A percentile compares a stretch with the other conserved stretches of the same genome.
Evolutionary conservation across 352 stramenopile genomes (phyloP).

Genomic region (Globisporangium cystogenes): DNA sequence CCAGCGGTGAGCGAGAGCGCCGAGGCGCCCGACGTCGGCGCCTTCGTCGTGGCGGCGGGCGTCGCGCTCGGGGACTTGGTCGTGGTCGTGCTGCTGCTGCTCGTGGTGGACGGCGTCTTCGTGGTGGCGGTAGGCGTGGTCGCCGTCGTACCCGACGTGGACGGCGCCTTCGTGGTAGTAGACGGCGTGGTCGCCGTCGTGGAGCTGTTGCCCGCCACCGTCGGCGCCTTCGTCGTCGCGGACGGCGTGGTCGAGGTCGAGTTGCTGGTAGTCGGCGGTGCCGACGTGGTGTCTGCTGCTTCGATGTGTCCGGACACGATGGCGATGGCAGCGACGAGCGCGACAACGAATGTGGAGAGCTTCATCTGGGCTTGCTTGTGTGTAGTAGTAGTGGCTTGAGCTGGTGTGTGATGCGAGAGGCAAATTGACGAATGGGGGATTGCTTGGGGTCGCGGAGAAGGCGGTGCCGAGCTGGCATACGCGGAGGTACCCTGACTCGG

Average conservation of each 20-base stretch:
- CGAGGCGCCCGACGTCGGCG: constrained; percentile 1
- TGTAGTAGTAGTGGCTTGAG: background rate
- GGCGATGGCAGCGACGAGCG: background rate
- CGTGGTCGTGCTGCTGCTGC: background rate
- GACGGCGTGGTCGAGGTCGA: background rate
- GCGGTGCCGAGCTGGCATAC: too few species aligned
- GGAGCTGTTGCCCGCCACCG: background rate
- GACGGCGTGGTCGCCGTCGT: background rate
- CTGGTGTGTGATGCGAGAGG: constrained; percentile 1
- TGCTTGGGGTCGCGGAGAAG: background rate
- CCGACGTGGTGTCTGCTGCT: too few species aligned
- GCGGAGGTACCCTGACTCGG: too few species aligned
- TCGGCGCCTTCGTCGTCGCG: background rate
- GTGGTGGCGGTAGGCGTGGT: background rate
- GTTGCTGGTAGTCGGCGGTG: background rate
- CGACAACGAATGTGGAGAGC: background rate
- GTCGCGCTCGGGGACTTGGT: background rate
- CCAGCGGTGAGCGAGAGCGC: constrained; percentile 1
- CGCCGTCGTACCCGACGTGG: background rate
- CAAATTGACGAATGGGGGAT: constrained; percentile 4
- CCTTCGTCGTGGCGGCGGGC: background rate
- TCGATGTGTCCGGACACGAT: constrained; percentile 1
- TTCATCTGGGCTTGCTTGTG: constrained; percentile 1
- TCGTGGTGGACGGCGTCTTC: background rate
- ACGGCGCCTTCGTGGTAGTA: constrained; percentile 2